Evolutionary conservation across 371 early-diverging fungal genomes (phyloP), one percentile per base, ranked within the genome.

Genomic region (Lichtheimia ornata): DNA sequence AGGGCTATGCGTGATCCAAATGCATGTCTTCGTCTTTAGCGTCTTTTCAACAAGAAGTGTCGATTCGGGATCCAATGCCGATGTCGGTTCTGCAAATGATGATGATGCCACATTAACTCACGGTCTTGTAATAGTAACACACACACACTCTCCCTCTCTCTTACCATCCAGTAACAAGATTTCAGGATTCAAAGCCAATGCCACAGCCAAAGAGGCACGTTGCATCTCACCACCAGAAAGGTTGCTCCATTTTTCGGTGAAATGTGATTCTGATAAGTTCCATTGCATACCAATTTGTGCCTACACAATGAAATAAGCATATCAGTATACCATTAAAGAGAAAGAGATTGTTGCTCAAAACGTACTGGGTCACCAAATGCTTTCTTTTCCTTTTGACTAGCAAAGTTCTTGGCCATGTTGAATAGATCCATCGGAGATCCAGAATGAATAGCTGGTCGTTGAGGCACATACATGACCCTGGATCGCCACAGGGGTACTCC

Each of bases 181-280:
- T 17, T 88, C 83, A 4, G 96, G 94, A n/a, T 88, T 84, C 50
- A 88, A 75, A n/a, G 94, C 85, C 14, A 93, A 67, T 11, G 91
- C 94, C 53, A 94, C 88, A 0, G 94, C 94, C 45, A 96, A 67
- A 0, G 89, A 77, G 55, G 87, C 83, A 20, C 96, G 82, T 64
- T 96, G 96, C 70, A 85, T 86, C 72, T 96, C 95, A 44, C 96
- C 96, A 30, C 96, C 96, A 14, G 93, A 93, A 12, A 96, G 74
- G 20, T 83, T 86, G 42, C 80, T 81, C 91, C 91, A 94, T 28
- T 82, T 81, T 63, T 88, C 87, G 22, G 79, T 71, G 87, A 95
- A 96, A 49, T 87, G 75, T 12, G 86, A 84, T 18, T 81, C 79
- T 4, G 77, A 73, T 5, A 93, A 59, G 18, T 84, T 84, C 92